These are phyloP conservation scores for Achlya hypogyna DNA, from an alignment of 352 stramenopile genomes.

Conservation along the genomic window DNA sequence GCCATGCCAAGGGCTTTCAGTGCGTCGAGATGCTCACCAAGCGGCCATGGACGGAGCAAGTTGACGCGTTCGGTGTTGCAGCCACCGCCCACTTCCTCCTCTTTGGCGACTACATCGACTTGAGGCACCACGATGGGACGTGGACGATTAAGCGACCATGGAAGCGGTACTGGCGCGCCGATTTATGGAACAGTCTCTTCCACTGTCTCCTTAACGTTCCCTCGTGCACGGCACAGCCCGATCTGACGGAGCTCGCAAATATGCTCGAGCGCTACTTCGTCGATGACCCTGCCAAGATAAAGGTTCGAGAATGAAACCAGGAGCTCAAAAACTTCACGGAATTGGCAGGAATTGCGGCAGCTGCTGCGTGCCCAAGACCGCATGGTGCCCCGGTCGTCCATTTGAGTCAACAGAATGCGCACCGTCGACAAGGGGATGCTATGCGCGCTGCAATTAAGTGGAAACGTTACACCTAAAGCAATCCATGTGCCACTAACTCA, in stretches of 20 bases:
- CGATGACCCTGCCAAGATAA: background rate
- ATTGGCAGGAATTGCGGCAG: background rate
- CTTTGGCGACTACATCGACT: conserved; percentile 79
- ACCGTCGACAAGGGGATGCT: background rate
- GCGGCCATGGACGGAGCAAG: conserved; percentile 68
- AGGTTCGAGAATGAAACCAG: background rate
- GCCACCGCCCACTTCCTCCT: conserved; percentile 73
- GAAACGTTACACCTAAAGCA: conserved; percentile 44
- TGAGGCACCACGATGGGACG: conserved; percentile 26
- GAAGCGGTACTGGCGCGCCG: conserved; percentile 73
- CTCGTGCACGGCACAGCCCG: conserved; percentile 53
- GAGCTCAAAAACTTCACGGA: background rate
- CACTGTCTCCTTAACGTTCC: conserved; percentile 58
- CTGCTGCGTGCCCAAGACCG: background rate
- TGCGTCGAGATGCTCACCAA: conserved; percentile 75
- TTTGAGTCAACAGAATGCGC: background rate
- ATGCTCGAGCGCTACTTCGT: background rate
- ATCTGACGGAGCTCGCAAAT: background rate
- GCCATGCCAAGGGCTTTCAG: conserved; percentile 79
- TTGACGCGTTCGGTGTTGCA: conserved; percentile 77
- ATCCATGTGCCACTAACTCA: conserved; percentile 61
- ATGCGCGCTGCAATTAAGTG: background rate
- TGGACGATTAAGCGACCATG: conserved; percentile 50
- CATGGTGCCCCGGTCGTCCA: background rate
- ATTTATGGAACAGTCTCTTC: conserved; percentile 68